Evolutionary conservation across 495 filamentous ascomycete genomes (phyloP), one percentile per base, ranked within the genome.

Genomic region (Penicillium argentinense): DNA sequence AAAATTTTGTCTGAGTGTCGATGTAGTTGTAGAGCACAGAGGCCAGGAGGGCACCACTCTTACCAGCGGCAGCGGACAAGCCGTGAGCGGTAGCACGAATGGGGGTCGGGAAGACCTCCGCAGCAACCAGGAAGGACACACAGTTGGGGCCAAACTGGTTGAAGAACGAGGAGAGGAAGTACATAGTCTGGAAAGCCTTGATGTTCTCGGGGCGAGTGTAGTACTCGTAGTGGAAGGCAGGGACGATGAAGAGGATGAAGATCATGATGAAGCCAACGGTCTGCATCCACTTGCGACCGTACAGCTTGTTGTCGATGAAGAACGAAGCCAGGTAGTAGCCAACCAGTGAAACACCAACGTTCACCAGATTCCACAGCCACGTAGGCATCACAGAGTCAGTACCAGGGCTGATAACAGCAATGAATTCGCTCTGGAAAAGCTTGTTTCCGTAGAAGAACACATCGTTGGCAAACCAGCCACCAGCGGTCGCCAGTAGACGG

Each of bases 381-480:
- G 73, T 80, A 4, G 81, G 81, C 83, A 95, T 86, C 52, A 95
- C 77, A 0, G 85, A 87, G 1, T 68, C 62, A 48, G 76, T 72
- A 24, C 67, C 55, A 9, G 77, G 75, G 43, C 82, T 83, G 45
- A 95, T 81, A 57, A 88, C 84, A 1, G 55, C 67, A 60, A 95
- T 95, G 67, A 96, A 96, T 61, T 91, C 79, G 53, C 75, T 77
- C 69, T 95, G 89, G 78, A 96, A 96, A 27, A 96, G 84, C 79
- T 95, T 95, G 85, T 95, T 96, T 53, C 90, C 91, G 68, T 96
- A 96, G 74, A 96, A 96, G 79, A 96, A 95, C 14, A 96, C 81
- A 65, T 95, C 91, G 63, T 95, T 96, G 71, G 80, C 83, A 64
- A 87, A 96, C 90, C 91, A 96, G 12, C 79, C 78, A 38, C 84